A percentile compares a stretch with the other conserved stretches of the same genome.
phyloP scores from a whole-genome alignment of 2,329 filamentous ascomycete species.

The Conoideocrella luteorostrata region DNA sequence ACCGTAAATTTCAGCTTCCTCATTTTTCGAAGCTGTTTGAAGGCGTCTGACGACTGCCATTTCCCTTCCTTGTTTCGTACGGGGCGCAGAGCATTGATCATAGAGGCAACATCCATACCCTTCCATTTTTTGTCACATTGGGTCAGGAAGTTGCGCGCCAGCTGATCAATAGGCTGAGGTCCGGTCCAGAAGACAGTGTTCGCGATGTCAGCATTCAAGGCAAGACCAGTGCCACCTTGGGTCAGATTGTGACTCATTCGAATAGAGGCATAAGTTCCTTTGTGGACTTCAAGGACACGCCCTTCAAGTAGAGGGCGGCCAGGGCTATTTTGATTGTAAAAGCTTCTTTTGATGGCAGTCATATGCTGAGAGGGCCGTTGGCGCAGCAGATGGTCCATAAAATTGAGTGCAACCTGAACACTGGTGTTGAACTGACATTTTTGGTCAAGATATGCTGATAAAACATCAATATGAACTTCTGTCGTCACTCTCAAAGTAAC shows the following conservation, averaged over 20 bases:
- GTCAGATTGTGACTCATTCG: conserved; percentile 55
- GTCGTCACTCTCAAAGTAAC: conserved; percentile 60
- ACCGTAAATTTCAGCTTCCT: conserved; percentile 51
- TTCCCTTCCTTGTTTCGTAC: conserved; percentile 18
- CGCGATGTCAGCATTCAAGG: conserved; percentile 84
- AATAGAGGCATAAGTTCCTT: conserved; percentile 84
- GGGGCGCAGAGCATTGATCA: conserved; percentile 29
- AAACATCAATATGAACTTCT: conserved; percentile 58
- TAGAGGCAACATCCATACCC: conserved; percentile 16
- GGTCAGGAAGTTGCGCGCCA: conserved; percentile 29
- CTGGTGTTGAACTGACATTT: conserved; percentile 54
- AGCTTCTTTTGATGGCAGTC: conserved; percentile 71
- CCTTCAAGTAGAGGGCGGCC: conserved; percentile 48
- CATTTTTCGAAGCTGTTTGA: conserved; percentile 48
- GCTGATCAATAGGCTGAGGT: conserved; percentile 29
- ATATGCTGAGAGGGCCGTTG: conserved; percentile 65
- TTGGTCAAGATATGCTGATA: conserved; percentile 60
- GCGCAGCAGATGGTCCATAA: conserved; percentile 83
- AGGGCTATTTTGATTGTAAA: conserved; percentile 57
- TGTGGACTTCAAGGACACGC: conserved; percentile 66
- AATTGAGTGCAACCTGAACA: conserved; percentile 78
- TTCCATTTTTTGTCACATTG: conserved; percentile 23
- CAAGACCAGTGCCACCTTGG: conserved; percentile 55
- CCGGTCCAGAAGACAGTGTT: conserved; percentile 81
- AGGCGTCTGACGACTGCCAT: conserved; percentile 40